Conservation (phyloP, 108 stramenopile species). For the Thalassiosira profunda region DNA sequence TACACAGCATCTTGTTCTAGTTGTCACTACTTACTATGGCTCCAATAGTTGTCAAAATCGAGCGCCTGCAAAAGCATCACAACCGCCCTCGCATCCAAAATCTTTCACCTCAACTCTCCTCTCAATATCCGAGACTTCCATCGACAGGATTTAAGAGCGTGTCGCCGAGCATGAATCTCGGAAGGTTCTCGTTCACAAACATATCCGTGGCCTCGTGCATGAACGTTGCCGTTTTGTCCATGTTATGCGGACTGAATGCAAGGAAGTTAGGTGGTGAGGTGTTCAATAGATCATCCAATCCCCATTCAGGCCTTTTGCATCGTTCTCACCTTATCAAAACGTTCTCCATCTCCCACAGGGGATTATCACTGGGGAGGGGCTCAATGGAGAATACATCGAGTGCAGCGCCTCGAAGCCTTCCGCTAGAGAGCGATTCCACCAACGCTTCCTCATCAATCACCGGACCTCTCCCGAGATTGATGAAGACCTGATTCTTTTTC, state of each 20-base stretch:
- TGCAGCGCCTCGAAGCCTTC: slow-evolving; percentile 50
- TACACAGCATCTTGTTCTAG: too few species aligned
- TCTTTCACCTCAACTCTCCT: too few species aligned
- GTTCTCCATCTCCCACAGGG: slow-evolving; percentile 61
- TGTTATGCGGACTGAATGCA: slow-evolving; percentile 61
- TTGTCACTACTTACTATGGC: too few species aligned
- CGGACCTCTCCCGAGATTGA: slow-evolving; percentile 66
- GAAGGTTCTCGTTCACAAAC: slow-evolving; percentile 75
- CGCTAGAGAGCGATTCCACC: slow-evolving; percentile 32
- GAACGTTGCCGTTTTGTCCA: slow-evolving; percentile 73
- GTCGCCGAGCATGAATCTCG: slow-evolving; percentile 71
- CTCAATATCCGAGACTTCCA: slow-evolving; percentile 65
- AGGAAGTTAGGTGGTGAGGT: too few species aligned
- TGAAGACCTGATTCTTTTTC: slow-evolving; percentile 52
- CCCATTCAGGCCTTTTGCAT: too few species aligned
- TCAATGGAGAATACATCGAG: slow-evolving; percentile 69
- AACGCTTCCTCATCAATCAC: slow-evolving; percentile 65
- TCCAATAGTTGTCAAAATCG: too few species aligned
- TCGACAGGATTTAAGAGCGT: slow-evolving; percentile 77
- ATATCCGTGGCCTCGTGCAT: slow-evolving; percentile 84
- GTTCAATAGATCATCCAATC: too few species aligned
- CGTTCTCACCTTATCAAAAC: too few species aligned
- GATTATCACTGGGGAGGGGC: slow-evolving; percentile 49
- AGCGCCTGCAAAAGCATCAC: too few species aligned
- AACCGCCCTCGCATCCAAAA: too few species aligned